These are phyloP conservation scores for Fagopyrum tataricum DNA, from an alignment of 148 eudicot species.

Conservation along the genomic window DNA sequence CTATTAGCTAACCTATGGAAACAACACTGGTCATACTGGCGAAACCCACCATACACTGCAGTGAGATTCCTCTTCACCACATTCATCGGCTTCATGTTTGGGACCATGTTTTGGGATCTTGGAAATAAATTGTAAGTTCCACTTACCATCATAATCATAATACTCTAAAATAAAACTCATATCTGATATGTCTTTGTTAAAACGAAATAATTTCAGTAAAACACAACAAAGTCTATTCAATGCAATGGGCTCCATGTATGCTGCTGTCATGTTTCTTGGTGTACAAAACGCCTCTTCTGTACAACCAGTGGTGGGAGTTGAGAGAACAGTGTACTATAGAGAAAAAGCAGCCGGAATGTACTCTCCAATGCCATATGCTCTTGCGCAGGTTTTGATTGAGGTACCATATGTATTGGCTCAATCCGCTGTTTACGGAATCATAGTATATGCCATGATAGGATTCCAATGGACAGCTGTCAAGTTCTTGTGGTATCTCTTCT, in stretches of 20 bases:
- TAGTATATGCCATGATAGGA: slow-evolving; percentile 71
- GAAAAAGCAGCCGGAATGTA: slow-evolving; percentile 87
- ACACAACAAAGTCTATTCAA: slow-evolving; percentile 36
- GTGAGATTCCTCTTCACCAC: slow-evolving; percentile 53
- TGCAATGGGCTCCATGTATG: slow-evolving; percentile 79
- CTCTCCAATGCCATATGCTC: slow-evolving; percentile 75
- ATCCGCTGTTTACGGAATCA: slow-evolving; percentile 36
- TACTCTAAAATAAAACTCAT: too few species aligned
- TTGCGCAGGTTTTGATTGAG: slow-evolving; percentile 65
- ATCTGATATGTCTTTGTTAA: too few species aligned
- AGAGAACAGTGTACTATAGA: slow-evolving; percentile 63
- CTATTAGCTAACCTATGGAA: slow-evolving; percentile 72
- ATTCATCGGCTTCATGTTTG: slow-evolving; percentile 41
- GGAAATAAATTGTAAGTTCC: slow-evolving; percentile 51
- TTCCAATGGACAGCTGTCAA: slow-evolving; percentile 68
- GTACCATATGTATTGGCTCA: slow-evolving; percentile 55
- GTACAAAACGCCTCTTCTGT: slow-evolving; percentile 54
- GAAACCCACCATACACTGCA: slow-evolving; percentile 69
- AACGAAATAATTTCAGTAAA: slow-evolving; percentile 28
- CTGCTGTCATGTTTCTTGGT: slow-evolving; percentile 53
- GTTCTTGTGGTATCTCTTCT: slow-evolving; percentile 57
- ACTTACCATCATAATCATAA: too few species aligned
- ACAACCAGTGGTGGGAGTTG: slow-evolving; percentile 63
- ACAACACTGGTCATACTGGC: slow-evolving; percentile 70
- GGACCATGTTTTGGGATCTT: slow-evolving; percentile 74